Evolutionary conservation across 768 basidiomycete genomes (phyloP).

Genomic region (Boletellus sp.): DNA sequence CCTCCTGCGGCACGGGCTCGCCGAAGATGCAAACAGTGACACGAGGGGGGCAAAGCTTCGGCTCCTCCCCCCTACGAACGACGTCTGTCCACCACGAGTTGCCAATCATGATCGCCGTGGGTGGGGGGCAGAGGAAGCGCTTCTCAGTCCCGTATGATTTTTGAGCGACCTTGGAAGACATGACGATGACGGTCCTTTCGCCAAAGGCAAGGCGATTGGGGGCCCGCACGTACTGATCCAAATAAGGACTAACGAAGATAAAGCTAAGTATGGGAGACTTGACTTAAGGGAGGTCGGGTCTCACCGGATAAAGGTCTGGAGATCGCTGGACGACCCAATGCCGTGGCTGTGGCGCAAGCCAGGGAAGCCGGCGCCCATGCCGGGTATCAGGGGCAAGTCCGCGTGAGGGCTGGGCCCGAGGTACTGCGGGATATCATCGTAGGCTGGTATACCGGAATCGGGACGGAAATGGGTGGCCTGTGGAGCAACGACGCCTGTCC

Average conservation of each 20-base stretch:
- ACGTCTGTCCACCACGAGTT: constrained; percentile 93
- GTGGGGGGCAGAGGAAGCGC: constrained; percentile 90
- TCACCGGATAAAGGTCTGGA: constrained; percentile 79
- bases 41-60: constrained; percentile 70
- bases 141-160: constrained; percentile 97
- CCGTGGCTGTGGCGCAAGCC: constrained; percentile 60
- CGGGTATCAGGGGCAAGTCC: constrained; percentile 60
- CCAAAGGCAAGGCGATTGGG: constrained; percentile 86
- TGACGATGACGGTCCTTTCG: constrained; percentile 91
- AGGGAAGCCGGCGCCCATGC: constrained; percentile 58
- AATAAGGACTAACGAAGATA: constrained; percentile 54
- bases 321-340: constrained; percentile 63
- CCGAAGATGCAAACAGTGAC: constrained; percentile 92
- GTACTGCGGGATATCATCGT: constrained; percentile 60
- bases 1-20: constrained; percentile 81
- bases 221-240: constrained; percentile 82
- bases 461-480: constrained; percentile 65
- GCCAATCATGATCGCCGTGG: constrained; percentile 91
- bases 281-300: constrained; percentile 21
- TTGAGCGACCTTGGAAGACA: constrained; percentile 98
- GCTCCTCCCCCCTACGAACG: constrained; percentile 67
- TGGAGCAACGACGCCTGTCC: constrained; percentile 62
- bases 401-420: constrained; percentile 47
- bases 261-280: constrained; percentile 13
- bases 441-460: constrained; percentile 47